A percentile compares a stretch with the other conserved stretches of the same genome.
Conservation (phyloP, 768 basidiomycete species). For the Boletellus emodensis region DNA sequence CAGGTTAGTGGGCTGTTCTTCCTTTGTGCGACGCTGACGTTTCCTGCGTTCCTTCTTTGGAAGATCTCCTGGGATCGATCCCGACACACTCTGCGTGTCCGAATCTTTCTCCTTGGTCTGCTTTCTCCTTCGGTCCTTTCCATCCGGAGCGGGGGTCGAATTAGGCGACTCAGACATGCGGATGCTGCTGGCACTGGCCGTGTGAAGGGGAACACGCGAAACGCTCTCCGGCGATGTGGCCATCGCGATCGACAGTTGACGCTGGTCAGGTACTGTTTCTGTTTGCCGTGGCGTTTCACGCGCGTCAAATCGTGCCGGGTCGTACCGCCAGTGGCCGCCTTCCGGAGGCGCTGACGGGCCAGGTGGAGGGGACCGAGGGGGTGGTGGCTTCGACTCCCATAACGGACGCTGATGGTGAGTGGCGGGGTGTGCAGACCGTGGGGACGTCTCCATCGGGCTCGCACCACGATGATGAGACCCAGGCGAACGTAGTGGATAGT, state of each 20-base stretch:
- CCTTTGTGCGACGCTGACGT: conserved; percentile 41
- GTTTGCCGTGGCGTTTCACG: conserved; percentile 39
- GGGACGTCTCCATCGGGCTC: conserved; percentile 61
- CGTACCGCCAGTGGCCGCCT: conserved; percentile 52
- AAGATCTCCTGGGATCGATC: conserved; percentile 34
- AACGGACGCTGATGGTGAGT: conserved; percentile 37
- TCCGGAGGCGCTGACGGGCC: conserved; percentile 40
- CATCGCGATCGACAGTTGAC: conserved; percentile 36
- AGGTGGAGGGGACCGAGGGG: conserved; percentile 31
- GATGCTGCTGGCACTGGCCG: conserved; percentile 26
- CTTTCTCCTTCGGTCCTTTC: conserved; percentile 45
- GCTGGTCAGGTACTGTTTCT: conserved; percentile 31
- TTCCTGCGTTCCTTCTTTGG: conserved; percentile 59
- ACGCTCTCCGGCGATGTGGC: conserved; percentile 45
- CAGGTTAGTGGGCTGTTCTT: conserved; percentile 36
- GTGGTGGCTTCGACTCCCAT: conserved; percentile 59
- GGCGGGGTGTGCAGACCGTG: conserved; percentile 47
- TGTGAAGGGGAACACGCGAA: conserved; percentile 27
- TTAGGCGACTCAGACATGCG: conserved; percentile 63
- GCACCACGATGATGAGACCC: conserved; percentile 36
- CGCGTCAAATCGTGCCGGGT: conserved; percentile 51
- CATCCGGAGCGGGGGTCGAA: conserved; percentile 38
- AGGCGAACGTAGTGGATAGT: conserved; percentile 34
- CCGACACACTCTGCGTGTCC: conserved; percentile 30
- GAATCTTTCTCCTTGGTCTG: conserved; percentile 49